Conservation (phyloP, 148 eudicot species). For the Hydrangea macrophylla region DNA sequence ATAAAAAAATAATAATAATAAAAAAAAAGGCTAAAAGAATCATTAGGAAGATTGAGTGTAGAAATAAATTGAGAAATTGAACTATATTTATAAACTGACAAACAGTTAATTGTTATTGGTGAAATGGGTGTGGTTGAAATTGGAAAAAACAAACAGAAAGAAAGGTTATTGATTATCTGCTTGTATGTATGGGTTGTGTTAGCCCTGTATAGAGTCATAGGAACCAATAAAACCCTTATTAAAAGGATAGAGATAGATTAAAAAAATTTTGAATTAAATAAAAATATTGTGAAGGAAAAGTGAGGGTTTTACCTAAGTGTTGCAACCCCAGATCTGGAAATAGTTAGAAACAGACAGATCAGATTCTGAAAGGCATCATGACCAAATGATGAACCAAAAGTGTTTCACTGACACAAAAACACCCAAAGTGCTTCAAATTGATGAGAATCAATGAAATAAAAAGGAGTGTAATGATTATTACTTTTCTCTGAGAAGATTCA, state of each 20-base stretch:
- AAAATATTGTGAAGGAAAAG: background rate
- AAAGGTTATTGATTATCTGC: background rate
- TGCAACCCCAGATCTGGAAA: slow-evolving; percentile 9
- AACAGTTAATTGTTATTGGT: background rate
- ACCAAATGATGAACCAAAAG: slow-evolving; percentile 15
- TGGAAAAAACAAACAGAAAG: background rate
- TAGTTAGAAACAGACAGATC: slow-evolving; percentile 4
- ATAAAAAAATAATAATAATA: background rate
- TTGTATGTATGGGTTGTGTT: too few species aligned
- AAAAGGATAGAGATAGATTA: too few species aligned
- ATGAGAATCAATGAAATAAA: background rate
- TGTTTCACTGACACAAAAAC: slow-evolving; percentile 13
- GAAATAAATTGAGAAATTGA: background rate
- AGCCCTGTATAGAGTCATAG: too few species aligned
- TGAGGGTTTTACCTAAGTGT: background rate
- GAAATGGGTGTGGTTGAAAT: background rate
- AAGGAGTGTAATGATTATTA: slow-evolving; percentile 17
- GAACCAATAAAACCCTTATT: too few species aligned
- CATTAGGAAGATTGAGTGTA: too few species aligned
- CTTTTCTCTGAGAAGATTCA: slow-evolving; percentile 9
- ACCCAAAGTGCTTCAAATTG: slow-evolving; percentile 1
- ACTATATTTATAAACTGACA: too few species aligned
- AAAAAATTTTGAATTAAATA: too few species aligned
- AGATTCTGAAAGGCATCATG: slow-evolving; percentile 6
- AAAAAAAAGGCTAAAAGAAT: too few species aligned